Base-by-base conservation (phyloP, 345 rosid species). In the Limnanthes douglasii region DNA sequence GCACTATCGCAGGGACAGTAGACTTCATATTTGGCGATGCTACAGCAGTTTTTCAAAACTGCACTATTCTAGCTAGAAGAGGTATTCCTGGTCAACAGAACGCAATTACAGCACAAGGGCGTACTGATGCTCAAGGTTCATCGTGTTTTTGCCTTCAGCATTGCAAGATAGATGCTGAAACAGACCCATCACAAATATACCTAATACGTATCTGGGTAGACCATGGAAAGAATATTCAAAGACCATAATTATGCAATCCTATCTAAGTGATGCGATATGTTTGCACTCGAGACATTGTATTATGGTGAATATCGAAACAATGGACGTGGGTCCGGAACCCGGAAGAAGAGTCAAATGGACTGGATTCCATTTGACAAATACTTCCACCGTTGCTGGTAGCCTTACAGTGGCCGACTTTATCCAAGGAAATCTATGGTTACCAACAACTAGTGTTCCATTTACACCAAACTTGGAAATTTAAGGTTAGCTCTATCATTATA, bases 11-110 rank as follows among this genome's bases (percentile, higher is more conserved):
- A 7, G 30, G 30, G n/a, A 54, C 61, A 0, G 20, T 54, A 1
- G 66, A 60, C 36, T 60, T 60, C 45, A 60, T 60, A 7, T 60
- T 60, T 3, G 66, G 66, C 0, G 60, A 54, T 5, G 66, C 66
- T 3, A 17, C 53, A 2, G 61, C 50, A 0, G 32, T 60, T 15
- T 49, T 60, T 11, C 61, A 60, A 37, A 60, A 60, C 40, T 54
- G 61, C n/a, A 39, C 14, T 5, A 44, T 60, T 21, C 16, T 23
- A 1, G 17, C 37, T n/a, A 37, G 61, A 33, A 46, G 47, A 0
- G 4, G 40, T 7, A 4, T 22, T 40, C 35, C 20, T 1, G 32
- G 41, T 39, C 61, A 54, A 8, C 31, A 45, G 10, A 54, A 34
- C 29, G 36, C 37, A 1, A 21, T 54, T 2, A 54, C 54, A 5